Base-by-base conservation (phyloP, 805 yeast species). In the Lachancea fermentati region DNA sequence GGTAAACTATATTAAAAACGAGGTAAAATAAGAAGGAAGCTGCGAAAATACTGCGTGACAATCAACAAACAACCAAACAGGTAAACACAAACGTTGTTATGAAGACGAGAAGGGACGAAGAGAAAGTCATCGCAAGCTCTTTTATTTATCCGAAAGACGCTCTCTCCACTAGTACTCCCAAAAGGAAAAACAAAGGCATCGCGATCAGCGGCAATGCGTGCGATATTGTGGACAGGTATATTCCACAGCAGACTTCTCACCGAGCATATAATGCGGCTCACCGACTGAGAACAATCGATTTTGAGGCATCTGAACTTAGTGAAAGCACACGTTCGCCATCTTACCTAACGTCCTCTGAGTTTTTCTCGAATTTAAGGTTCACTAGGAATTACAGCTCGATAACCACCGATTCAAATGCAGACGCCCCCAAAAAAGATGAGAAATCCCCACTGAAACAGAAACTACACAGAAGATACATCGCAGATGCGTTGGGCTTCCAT, bases 401-500 rank as follows among this genome's bases (percentile, higher is more conserved):
- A 3, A 44, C 14, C 19, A 38, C 29, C 37, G 40, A 13, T 18
- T 6, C 18, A 17, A 32, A 38, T 2, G n/a, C 15, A 16, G 34
- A 39, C 15, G 17, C 29, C 9, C n/a, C 32, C 33, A 16, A 34
- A 16, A 3, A 37, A 37, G 38, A 37, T 26, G 16, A 44, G 37
- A 18, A 17, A 41, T 14, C 16, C 33, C 17, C 25, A 25, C 25
- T 46, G 45, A 32, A 42, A 41, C 31, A 46, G 44, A 37, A 37
- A 44, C 13, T 33, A 6, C 71, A 68, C 34, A 57, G 66, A 32
- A 66, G 60, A 4, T 55, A 58, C 14, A 70, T 77, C 12, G 79
- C 80, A 1, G 68, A 64, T 24, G 80, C 81, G 0, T 56, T 78
- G 26, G 74, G 76, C 2, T 65, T 73, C 38, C 56, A 53, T n/a